Evolutionary conservation across 257 asterid genomes (phyloP), one percentile per base, ranked within the genome.

Genomic region (Fraxinus quadrangulata): DNA sequence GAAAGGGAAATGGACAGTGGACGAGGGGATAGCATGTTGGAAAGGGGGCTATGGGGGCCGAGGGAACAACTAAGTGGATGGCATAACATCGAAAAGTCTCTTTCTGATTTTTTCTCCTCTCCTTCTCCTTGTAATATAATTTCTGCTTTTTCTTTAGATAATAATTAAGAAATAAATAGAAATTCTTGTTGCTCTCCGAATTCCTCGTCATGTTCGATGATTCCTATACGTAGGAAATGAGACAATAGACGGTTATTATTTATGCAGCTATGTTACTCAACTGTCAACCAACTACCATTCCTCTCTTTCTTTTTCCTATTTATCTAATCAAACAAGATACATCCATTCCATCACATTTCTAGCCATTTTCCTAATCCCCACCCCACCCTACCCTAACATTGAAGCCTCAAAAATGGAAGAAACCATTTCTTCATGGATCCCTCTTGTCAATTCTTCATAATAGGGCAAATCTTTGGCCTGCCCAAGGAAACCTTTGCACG

Each of bases 201-300:
- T 54, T 54, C 24, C 65, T 54, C 65, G 65, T 16, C 8, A 5
- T 2, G 9, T 6, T 54, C 11, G 26, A 54, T 36, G 26, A 68
- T 68, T 28, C 36, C 76, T n/a, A 34, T 33, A 40, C 72, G 28
- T 24, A 40, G 72, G 66, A 75, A 51, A 75, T 5, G 78, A 75
- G 49, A 66, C 67, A 67, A 40, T 31, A 67, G 23, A 14, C 19
- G 45, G 73, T 61, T 24, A 34, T 36, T 61, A 42, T 36, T 37
- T 6, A 54, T 21, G 45, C 67, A 66, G 71, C 31, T 39, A 13
- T 24, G 19, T 66, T 24, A 16, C 76, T 21, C 39, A 13, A 40
- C 37, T 40, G 42, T 37, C 36, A 24, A 66, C 14, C 28, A 11
- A 66, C 31, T 0, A 47, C 56, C 39, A 23, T 75, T n/a, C 33